Evolutionary conservation across 83 land plant genomes (phyloP).

Genomic region (Picea abies): DNA sequence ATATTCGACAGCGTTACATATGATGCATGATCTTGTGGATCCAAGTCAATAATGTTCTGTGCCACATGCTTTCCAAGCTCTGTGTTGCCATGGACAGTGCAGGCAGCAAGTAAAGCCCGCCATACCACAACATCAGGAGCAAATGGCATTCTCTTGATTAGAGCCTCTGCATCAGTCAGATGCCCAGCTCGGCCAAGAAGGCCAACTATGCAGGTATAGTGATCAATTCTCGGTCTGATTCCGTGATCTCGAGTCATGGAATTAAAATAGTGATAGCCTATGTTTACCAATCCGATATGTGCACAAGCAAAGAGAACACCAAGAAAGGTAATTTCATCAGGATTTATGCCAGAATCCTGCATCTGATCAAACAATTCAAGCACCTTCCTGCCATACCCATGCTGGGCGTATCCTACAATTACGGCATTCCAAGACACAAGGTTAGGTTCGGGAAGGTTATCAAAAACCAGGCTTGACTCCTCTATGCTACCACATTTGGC

Average conservation of each 20-base stretch:
- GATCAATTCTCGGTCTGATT: not conserved
- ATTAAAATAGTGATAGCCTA: not conserved
- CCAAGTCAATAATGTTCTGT: not conserved
- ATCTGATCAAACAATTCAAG: slow-evolving; percentile 2
- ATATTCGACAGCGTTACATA: not conserved
- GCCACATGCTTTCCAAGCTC: slow-evolving; percentile 2
- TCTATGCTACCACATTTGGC: slow-evolving; percentile 3
- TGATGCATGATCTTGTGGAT: slow-evolving; percentile 8
- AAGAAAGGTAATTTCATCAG: not conserved
- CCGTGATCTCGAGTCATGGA: not conserved
- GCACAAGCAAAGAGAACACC: slow-evolving; percentile 4
- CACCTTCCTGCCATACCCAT: not conserved
- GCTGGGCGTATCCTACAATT: not conserved
- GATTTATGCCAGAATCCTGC: not conserved
- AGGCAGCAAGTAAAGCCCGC: not conserved
- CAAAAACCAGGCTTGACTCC: not conserved
- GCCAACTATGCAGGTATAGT: not conserved
- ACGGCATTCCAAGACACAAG: not conserved
- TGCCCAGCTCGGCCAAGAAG: slow-evolving; percentile 2
- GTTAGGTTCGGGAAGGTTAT: not conserved
- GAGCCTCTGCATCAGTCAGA: not conserved
- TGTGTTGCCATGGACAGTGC: not conserved
- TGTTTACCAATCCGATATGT: not conserved
- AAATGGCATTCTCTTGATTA: not conserved
- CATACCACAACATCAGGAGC: not conserved